Evolutionary conservation across 345 rosid genomes (phyloP).

Genomic region (Acer yangbiense): DNA sequence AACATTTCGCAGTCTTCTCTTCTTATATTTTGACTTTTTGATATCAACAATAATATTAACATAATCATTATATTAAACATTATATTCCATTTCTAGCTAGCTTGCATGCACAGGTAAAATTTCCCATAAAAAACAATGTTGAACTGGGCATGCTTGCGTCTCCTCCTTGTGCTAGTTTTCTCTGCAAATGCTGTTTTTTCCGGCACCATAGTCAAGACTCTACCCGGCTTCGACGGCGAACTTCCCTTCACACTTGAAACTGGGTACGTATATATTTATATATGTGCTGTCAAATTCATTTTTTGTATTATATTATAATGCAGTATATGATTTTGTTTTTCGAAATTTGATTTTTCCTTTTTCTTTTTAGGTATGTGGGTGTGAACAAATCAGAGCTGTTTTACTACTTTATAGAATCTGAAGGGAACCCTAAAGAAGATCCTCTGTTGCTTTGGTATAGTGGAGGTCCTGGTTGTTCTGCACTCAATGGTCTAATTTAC

Average conservation of each 20-base stretch:
- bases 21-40: background rate
- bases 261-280: slow-evolving; percentile 23
- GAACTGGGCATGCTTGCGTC: background rate
- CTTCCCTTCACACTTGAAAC: slow-evolving; percentile 47
- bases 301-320: too few relatives aligned
- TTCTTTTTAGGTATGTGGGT: slow-evolving; percentile 28
- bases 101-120: too few relatives aligned
- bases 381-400: slow-evolving; percentile 29
- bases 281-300: too few relatives aligned
- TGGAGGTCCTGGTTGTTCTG: slow-evolving; percentile 53
- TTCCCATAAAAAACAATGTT: background rate
- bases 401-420: slow-evolving; percentile 38
- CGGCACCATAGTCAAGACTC: slow-evolving; percentile 27
- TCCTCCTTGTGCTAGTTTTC: slow-evolving; percentile 12
- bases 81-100: background rate
- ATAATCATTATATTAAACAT: background rate
- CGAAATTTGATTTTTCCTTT: background rate
- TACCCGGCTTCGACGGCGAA: slow-evolving; percentile 39
- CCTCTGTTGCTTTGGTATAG: slow-evolving; percentile 40
- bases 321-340: background rate
- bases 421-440: slow-evolving; percentile 34
- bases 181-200: slow-evolving; percentile 5
- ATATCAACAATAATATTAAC: background rate
- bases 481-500: slow-evolving; percentile 30
- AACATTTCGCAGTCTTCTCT: background rate